Base-by-base conservation (phyloP, 768 basidiomycete species). In the Lactarius quietus region DNA sequence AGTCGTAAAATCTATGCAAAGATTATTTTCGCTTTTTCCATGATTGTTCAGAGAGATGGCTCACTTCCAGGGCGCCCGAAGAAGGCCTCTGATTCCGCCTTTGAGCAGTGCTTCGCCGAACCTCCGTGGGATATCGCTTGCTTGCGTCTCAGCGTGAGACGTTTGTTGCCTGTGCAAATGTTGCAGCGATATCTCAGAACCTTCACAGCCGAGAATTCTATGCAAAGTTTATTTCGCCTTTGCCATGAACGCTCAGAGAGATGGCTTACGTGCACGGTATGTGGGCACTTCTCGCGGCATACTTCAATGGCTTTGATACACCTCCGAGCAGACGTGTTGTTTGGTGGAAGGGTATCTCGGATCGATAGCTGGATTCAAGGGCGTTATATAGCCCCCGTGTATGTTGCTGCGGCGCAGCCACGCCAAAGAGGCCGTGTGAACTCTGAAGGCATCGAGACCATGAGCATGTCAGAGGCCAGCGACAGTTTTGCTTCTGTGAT, bases 1-100 rank as follows among this genome's bases (percentile, higher is more conserved):
- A 43, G 57, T 36, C 14, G 36, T 60, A 35, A 74, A 75, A 64
- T 72, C 73, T 75, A 57, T 29, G 3, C 6, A 35, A 23, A 14
- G 6, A n/a, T 61, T 26, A 53, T 14, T 15, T 38, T n/a, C 48
- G n/a, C 18, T 9, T 3, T 23, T 5, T 7, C 23, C 8, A 23
- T 58, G 48, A 57, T 3, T 6, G 38, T 9, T 3, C 6, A n/a
- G n/a, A n/a, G n/a, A n/a, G n/a, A n/a, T n/a, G n/a, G n/a, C n/a
- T n/a, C n/a, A n/a, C n/a, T n/a, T n/a, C n/a, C n/a, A n/a, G n/a
- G n/a, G n/a, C n/a, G n/a, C n/a, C n/a, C n/a, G n/a, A n/a, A n/a
- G n/a, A n/a, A n/a, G n/a, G n/a, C n/a, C n/a, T n/a, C n/a, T n/a
- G n/a, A n/a, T n/a, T n/a, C n/a, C n/a, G n/a, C n/a, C n/a, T n/a